Conservation (phyloP, 2,329 filamentous ascomycete genomes). For the Didymosphaeria variabile region DNA sequence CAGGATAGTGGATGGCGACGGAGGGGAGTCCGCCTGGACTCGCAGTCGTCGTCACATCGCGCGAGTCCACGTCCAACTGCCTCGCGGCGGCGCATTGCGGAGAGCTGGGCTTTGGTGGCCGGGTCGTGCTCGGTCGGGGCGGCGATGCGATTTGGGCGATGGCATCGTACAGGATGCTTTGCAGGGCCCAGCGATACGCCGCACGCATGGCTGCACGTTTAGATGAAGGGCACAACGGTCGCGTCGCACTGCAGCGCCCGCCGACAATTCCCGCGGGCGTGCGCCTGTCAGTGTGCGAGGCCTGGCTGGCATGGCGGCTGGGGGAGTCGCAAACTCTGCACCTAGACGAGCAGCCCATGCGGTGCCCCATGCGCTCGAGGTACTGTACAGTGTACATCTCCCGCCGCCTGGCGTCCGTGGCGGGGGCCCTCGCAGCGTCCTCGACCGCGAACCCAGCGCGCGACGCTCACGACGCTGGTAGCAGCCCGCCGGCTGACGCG, state of each 20-base stretch:
- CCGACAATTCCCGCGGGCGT: not conserved
- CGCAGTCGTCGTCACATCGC: conserved; percentile 21
- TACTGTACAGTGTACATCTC: conserved; percentile 34
- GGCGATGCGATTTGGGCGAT: conserved; percentile 1
- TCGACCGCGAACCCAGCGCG: too few relatives aligned
- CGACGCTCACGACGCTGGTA: too few relatives aligned
- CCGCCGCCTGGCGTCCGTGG: conserved; percentile 27
- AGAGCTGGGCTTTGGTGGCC: too few relatives aligned
- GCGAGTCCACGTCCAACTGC: conserved; percentile 13
- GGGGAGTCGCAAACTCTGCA: conserved; percentile 19
- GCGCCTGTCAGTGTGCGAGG: not conserved
- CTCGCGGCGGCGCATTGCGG: conserved; percentile 10
- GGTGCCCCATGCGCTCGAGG: conserved; percentile 28
- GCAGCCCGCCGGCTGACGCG: not conserved
- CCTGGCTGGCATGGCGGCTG: conserved; percentile 18
- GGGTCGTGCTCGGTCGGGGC: conserved; percentile 25
- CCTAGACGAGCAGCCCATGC: conserved; percentile 32
- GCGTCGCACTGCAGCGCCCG: not conserved
- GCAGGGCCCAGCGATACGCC: conserved; percentile 25
- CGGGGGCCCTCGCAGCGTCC: conserved; percentile 12
- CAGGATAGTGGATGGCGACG: not conserved
- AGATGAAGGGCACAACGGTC: conserved; percentile 38
- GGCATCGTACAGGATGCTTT: conserved; percentile 28
- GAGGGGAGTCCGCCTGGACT: conserved; percentile 19
- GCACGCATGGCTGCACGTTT: conserved; percentile 31